Base-by-base conservation (phyloP, 108 stramenopile species). In the Skeletonema grethae region DNA sequence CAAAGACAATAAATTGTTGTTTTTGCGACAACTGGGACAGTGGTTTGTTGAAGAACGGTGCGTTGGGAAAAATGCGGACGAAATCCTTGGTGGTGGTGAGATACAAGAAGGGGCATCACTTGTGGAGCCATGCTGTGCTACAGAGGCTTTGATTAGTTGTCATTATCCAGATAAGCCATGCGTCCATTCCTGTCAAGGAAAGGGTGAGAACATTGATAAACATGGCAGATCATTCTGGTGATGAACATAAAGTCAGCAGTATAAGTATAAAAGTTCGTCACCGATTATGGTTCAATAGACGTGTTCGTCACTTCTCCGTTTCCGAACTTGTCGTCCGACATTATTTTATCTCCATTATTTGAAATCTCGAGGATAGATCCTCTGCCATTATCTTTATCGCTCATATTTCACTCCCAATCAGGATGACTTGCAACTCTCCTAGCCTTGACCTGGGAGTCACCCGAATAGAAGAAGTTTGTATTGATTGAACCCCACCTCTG, bases 1-100 rank as follows among this genome's bases (percentile, higher is more conserved):
- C 81, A 94, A 94, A 70, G 83, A 87, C 55, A 86, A 96, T 69
- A 97, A 97, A 76, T 15, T 93, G 7, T 64, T 78, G 20, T 94
- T 85, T 65, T 83, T 90, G 6, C 64, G 84, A 28, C 91, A 95
- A 80, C 75, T 94, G 76, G 88, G 90, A 16, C 87, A 89, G 45
- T 94, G 88, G 88, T 89, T 88, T 67, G 75, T 91, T 25, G 43
- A 79, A 29, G 90, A 90, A 30, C 28, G 62, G 34, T 94, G 93
- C 75, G 57, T 86, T n/a, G 83, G 60, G 6, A 71, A 74, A 22
- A 63, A 45, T 46, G 70, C 43, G 35, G 32, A 46, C 13, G 76
- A 84, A 15, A 86, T 84, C 13, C 36, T 73, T 16, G 73, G 67
- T 11, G 57, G 43, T 15, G 45, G 12, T 32, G 58, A 38, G 22